Conservation (phyloP, 2,329 filamentous ascomycete genomes). For the Fusarium hainanense region DNA sequence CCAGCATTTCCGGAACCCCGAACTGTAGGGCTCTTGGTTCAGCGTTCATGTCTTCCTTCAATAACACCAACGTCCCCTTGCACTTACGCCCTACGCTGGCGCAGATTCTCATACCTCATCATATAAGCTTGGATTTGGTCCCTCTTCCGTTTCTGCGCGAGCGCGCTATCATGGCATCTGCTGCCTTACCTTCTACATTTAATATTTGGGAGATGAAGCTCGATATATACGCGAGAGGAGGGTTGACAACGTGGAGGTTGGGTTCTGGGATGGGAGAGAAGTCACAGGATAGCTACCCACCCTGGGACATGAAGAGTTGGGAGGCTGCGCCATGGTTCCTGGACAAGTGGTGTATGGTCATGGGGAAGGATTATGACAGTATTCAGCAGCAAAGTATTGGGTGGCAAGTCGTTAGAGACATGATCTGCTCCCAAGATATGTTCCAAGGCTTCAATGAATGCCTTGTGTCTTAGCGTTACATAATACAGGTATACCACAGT, state of each 20-base stretch:
- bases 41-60: neutral
- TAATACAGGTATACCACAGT: constrained; percentile 17
- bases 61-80: constrained; percentile 15
- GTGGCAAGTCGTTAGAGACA: constrained; percentile 35
- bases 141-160: constrained; percentile 44
- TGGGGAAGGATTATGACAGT: constrained; percentile 33
- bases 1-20: constrained; percentile 2
- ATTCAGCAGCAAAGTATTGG: constrained; percentile 39
- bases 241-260: constrained; percentile 35
- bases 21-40: constrained; percentile 16
- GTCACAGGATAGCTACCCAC: constrained; percentile 19
- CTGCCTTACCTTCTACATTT: constrained; percentile 35
- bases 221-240: constrained; percentile 41
- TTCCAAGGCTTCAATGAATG: neutral
- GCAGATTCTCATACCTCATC: constrained; percentile 45
- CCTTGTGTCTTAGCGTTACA: neutral
- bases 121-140: constrained; percentile 42
- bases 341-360: constrained; percentile 41
- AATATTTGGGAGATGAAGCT: constrained; percentile 44
- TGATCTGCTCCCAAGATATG: constrained; percentile 2
- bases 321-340: constrained; percentile 47
- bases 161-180: constrained; percentile 42
- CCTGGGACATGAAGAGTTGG: constrained; percentile 47
- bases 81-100: constrained; percentile 44
- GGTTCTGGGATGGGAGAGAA: neutral